Conservation (phyloP, 2,329 filamentous ascomycete genomes). For the Cladophialophora psammophila region DNA sequence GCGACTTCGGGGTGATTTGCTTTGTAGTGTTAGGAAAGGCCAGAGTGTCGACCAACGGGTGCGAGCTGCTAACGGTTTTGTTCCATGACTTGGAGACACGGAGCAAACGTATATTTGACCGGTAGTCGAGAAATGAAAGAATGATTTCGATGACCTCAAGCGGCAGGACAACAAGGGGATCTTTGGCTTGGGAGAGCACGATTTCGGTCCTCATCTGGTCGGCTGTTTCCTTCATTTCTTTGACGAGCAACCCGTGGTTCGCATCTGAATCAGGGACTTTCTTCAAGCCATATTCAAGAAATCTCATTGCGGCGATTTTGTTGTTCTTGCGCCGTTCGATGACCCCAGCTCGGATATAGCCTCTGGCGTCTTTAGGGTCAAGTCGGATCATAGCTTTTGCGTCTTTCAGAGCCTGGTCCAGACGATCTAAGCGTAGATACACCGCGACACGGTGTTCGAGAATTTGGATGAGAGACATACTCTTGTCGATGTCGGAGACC, state of each 20-base stretch:
- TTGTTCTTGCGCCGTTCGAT: conserved; percentile 57
- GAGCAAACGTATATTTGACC: conserved; percentile 57
- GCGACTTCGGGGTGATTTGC: conserved; percentile 48
- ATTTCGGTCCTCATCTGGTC: conserved; percentile 52
- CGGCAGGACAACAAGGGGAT: conserved; percentile 63
- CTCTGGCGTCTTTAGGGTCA: conserved; percentile 60
- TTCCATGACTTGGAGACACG: conserved; percentile 65
- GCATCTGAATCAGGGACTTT: conserved; percentile 52
- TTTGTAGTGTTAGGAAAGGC: conserved; percentile 58
- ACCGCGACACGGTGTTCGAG: conserved; percentile 47
- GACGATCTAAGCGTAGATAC: conserved; percentile 57
- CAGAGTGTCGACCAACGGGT: conserved; percentile 59
- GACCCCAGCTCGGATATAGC: conserved; percentile 64
- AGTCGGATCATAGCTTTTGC: conserved; percentile 64
- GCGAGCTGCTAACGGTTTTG: conserved; percentile 56
- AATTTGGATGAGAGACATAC: conserved; percentile 21
- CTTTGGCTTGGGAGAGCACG: conserved; percentile 42
- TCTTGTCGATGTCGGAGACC: conserved; percentile 2
- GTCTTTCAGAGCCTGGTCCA: conserved; percentile 62
- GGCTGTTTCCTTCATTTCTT: conserved; percentile 47
- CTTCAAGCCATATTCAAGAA: conserved; percentile 66
- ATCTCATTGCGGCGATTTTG: conserved; percentile 59
- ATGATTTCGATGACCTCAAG: conserved; percentile 62
- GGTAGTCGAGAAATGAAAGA: conserved; percentile 61
- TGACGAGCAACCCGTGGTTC: conserved; percentile 27